A percentile compares a stretch with the other conserved stretches of the same genome.
Evolutionary conservation across 371 early-diverging fungal species (phyloP).

Genomic region (Mortierella sp.): DNA sequence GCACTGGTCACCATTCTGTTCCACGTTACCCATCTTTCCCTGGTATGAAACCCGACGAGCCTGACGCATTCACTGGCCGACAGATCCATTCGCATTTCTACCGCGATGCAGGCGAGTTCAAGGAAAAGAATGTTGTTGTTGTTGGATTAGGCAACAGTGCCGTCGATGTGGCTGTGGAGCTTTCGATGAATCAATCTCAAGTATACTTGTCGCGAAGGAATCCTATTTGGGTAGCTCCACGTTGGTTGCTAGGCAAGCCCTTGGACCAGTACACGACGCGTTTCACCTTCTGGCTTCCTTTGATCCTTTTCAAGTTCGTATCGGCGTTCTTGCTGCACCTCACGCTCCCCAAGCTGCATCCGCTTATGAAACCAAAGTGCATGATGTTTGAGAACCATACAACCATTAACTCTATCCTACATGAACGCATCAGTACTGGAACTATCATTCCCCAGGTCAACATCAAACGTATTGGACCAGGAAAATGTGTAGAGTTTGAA

Average conservation of each 20-base stretch:
- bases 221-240: conserved; percentile 44
- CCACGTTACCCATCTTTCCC: conserved; percentile 63
- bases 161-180: conserved; percentile 64
- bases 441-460: conserved; percentile 59
- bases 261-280: conserved; percentile 60
- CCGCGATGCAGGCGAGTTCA: conserved; percentile 57
- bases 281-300: conserved; percentile 37
- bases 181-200: conserved; percentile 62
- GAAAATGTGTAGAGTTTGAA: conserved; percentile 64
- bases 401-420: conserved; percentile 60
- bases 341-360: conserved; percentile 35
- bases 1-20: conserved; percentile 65
- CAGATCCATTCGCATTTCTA: conserved; percentile 67
- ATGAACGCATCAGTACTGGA: conserved; percentile 62
- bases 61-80: conserved; percentile 56
- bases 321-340: not conserved
- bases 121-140: conserved; percentile 59
- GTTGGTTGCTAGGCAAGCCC: conserved; percentile 59
- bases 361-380: conserved; percentile 54
- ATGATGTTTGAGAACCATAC: conserved; percentile 53
- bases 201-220: conserved; percentile 57
- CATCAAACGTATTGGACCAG: conserved; percentile 50
- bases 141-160: conserved; percentile 69
- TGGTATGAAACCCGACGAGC: conserved; percentile 52
- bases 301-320: conserved; percentile 25